Evolutionary conservation across 768 basidiomycete species (phyloP), one percentile per base, ranked within the genome.

Genomic region (Trametes gibbosa): DNA sequence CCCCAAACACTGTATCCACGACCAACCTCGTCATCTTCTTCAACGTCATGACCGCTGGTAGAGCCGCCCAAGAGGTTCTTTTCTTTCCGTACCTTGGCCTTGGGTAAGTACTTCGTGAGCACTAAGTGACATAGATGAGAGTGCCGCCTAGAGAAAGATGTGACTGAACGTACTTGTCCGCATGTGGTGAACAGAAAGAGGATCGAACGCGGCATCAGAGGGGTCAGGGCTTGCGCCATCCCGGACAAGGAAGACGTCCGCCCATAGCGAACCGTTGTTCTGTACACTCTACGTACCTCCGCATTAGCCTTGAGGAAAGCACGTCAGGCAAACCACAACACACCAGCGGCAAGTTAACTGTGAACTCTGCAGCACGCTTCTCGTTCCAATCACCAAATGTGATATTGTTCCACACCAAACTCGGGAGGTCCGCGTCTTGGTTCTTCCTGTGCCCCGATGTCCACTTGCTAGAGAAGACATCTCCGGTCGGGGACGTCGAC

Each of bases 61-160:
- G 73, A 70, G n/a, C 61, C 65, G 12, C 72, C 66, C 19, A 98
- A 75, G 13, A 99, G 82, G 56, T 85, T 94, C 75, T 95, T 92
- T 72, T 86, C 86, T 67, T 91, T 94, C 32, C 94, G 81, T 9
- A 81, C 72, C 70, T 89, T 94, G 21, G 76, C 66, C 66, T 84
- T 88, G 6, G 88, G 82, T 32, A 89, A 65, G 71, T 94, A 95
- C n/a, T 90, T 85, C 1, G 92, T 96, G 63, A 99, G 75, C 27
- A 89, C 95, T 97, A 56, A 37, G 37, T 12, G 34, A 17, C 12
- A 46, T 12, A 49, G 63, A 49, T 48, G 1, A 12, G 34, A 23
- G 9, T 37, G 55, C 25, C 16, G 48, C 59, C 48, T 50, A 35
- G 8, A n/a, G 21, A 19, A 8, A 12, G 7, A 21, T 13, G 34